phyloP scores from a whole-genome alignment of 495 filamentous ascomycete genomes.

The Daldinia caldariorum region DNA sequence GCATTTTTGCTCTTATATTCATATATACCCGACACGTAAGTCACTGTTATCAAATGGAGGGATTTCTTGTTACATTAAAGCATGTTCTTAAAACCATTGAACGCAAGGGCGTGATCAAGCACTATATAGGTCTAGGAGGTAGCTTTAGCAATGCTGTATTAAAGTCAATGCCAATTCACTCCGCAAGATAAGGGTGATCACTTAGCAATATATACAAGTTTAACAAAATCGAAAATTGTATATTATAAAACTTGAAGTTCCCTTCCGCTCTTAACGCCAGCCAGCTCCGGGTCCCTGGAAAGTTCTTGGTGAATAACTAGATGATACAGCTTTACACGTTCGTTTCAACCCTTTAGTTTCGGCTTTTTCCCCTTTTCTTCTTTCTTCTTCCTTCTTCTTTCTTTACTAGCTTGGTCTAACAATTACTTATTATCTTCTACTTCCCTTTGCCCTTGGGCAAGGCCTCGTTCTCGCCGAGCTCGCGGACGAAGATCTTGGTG shows the following conservation, averaged over 20 bases:
- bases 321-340: constrained; percentile 3
- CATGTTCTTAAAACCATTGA: background rate
- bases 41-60: background rate
- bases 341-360: constrained; percentile 10
- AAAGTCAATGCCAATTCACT: background rate
- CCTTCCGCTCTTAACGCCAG: constrained; percentile 34
- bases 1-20: background rate
- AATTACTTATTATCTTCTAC: constrained; percentile 40
- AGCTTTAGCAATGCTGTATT: background rate
- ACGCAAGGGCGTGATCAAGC: background rate
- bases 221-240: background rate
- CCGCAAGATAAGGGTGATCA: background rate
- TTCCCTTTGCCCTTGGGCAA: constrained; percentile 79
- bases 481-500: constrained; percentile 81
- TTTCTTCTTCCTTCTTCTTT: too few species aligned
- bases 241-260: constrained; percentile 24
- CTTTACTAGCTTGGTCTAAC: too few species aligned
- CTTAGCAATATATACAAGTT: background rate
- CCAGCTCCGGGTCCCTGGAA: constrained; percentile 33
- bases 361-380: too few species aligned
- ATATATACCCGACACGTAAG: background rate
- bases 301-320: constrained; percentile 13
- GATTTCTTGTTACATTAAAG: background rate
- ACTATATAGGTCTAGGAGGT: background rate
- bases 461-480: constrained; percentile 86